These are phyloP conservation scores for Xylaria cubensis DNA, from an alignment of 495 filamentous ascomycete genomes.

Conservation along the genomic window DNA sequence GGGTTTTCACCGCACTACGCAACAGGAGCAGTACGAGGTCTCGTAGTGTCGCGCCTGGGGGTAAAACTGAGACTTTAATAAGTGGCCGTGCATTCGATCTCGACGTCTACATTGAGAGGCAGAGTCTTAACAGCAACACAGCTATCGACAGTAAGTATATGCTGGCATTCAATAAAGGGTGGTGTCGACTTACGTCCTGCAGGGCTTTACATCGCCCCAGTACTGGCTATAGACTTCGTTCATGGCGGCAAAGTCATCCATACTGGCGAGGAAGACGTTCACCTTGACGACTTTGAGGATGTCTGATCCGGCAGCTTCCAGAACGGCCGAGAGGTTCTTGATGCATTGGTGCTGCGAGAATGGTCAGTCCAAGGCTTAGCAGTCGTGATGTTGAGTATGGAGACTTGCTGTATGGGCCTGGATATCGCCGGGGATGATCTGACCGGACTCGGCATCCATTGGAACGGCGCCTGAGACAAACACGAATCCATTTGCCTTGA, in stretches of 20 bases:
- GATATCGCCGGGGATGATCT: constrained; percentile 69
- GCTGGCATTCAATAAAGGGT: neutral
- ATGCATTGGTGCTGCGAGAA: constrained; percentile 52
- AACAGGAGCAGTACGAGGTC: neutral
- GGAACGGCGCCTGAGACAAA: constrained; percentile 83
- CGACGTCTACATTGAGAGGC: constrained; percentile 77
- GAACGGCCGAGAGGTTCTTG: constrained; percentile 69
- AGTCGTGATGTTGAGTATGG: neutral
- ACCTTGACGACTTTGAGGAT: constrained; percentile 73
- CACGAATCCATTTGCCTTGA: constrained; percentile 70
- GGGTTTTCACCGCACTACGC: neutral
- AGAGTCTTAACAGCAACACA: constrained; percentile 78
- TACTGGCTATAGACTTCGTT: constrained; percentile 78
- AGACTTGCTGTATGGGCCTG: constrained; percentile 51
- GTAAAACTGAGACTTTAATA: constrained; percentile 24
- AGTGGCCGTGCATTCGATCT: constrained; percentile 73
- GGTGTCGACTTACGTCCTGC: constrained; percentile 50
- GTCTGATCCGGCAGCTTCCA: constrained; percentile 66
- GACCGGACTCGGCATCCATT: constrained; percentile 64
- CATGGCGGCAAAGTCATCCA: constrained; percentile 76
- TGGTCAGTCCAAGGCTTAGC: constrained; percentile 36
- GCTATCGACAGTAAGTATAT: constrained; percentile 54
- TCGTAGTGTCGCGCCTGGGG: neutral
- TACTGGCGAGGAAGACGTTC: constrained; percentile 71
- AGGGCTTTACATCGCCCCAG: constrained; percentile 69